phyloP scores from a whole-genome alignment of 441 rosid species.

The Geranium incanum region DNA sequence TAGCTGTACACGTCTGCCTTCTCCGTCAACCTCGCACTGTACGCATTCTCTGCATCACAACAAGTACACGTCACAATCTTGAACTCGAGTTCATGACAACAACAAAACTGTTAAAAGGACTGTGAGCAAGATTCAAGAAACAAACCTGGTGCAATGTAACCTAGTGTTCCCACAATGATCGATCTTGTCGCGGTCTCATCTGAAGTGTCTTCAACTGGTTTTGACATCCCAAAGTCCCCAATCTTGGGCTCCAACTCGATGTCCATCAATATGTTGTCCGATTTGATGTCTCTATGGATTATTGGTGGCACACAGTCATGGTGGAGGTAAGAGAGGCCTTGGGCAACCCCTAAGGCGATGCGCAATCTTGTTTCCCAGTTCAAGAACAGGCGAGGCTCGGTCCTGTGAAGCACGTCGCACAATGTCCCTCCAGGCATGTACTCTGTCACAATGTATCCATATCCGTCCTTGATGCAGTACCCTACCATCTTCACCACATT shows the following conservation, averaged over 20 bases:
- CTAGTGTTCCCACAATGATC: slow-evolving; percentile 36
- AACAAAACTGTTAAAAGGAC: not conserved
- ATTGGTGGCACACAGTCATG: slow-evolving; percentile 43
- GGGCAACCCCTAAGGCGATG: slow-evolving; percentile 38
- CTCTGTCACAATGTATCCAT: slow-evolving; percentile 36
- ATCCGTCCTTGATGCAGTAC: slow-evolving; percentile 31
- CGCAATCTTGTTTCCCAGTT: slow-evolving; percentile 32
- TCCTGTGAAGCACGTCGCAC: slow-evolving; percentile 28
- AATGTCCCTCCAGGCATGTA: slow-evolving; percentile 40
- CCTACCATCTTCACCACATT: slow-evolving; percentile 39
- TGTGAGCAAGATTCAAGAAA: not conserved
- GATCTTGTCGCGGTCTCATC: slow-evolving; percentile 34
- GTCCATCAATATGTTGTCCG: slow-evolving; percentile 40
- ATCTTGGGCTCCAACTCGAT: slow-evolving; percentile 38
- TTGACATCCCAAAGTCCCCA: slow-evolving; percentile 43
- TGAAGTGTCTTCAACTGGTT: slow-evolving; percentile 24
- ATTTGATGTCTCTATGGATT: slow-evolving; percentile 39
- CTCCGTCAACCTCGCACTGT: slow-evolving; percentile 25
- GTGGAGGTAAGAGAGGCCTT: slow-evolving; percentile 45
- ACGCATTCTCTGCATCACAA: slow-evolving; percentile 28
- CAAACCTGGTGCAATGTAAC: slow-evolving; percentile 51
- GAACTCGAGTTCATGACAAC: too few relatives aligned
- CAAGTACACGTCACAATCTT: too few relatives aligned
- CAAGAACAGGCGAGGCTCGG: slow-evolving; percentile 25
- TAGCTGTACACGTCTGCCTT: slow-evolving; percentile 31